phyloP scores from a whole-genome alignment of 805 yeast species.

The Saturnispora galanensis region DNA sequence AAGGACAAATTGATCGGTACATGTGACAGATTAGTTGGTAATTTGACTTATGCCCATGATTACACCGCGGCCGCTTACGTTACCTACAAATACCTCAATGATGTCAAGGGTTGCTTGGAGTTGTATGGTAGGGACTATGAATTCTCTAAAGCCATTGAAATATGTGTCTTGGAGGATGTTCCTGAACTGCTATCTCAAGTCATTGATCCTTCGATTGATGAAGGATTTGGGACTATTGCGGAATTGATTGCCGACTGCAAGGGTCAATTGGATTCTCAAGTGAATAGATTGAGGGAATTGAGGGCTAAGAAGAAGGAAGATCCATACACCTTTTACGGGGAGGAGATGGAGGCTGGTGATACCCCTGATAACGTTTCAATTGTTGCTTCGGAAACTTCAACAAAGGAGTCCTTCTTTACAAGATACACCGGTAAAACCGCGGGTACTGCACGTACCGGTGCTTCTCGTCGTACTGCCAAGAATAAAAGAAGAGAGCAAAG shows the following conservation, averaged over 20 bases:
- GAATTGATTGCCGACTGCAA: conserved; percentile 92
- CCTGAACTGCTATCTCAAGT: conserved; percentile 42
- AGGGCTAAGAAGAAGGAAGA: conserved; percentile 75
- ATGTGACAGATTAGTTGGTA: conserved; percentile 50
- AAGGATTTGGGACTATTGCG: conserved; percentile 79
- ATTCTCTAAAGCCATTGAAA: conserved; percentile 67
- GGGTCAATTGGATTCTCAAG: conserved; percentile 74
- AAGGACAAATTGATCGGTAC: conserved; percentile 31
- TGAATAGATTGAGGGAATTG: conserved; percentile 73
- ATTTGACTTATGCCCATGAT: conserved; percentile 57
- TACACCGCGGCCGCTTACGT: conserved; percentile 77
- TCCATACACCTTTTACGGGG: conserved; percentile 79
- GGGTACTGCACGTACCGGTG: conserved; percentile 96
- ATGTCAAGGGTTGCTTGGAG: conserved; percentile 52
- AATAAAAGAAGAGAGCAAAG: conserved; percentile 92
- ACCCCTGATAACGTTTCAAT: conserved; percentile 89
- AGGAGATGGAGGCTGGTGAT: conserved; percentile 45
- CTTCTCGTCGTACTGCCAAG: conserved; percentile 83
- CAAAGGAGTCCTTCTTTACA: conserved; percentile 88
- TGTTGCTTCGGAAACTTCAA: conserved; percentile 90
- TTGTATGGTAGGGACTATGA: conserved; percentile 65
- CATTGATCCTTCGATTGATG: conserved; percentile 69
- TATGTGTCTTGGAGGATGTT: conserved; percentile 38
- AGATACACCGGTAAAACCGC: conserved; percentile 93
- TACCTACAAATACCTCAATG: conserved; percentile 49